A percentile compares a stretch with the other conserved stretches of the same genome.
These are phyloP conservation scores for Chaetomium tenue DNA, from an alignment of 495 filamentous ascomycete genomes.

Conservation along the genomic window DNA sequence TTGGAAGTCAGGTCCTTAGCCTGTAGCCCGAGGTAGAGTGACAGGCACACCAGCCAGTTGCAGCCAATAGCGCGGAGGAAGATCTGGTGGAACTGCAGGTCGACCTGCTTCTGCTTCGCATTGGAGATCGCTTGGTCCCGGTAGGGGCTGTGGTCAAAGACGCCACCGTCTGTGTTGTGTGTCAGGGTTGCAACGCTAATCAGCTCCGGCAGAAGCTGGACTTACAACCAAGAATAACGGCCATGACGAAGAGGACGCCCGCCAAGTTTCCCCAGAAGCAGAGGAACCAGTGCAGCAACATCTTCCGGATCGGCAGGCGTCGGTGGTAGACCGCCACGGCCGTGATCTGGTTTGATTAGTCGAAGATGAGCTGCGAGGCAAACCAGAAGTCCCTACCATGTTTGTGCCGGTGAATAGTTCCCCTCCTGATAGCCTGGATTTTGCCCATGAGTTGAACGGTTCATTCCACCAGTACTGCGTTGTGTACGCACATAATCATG, in stretches of 20 bases:
- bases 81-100: constrained; percentile 50
- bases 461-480: neutral
- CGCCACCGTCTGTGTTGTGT: constrained; percentile 49
- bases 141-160: constrained; percentile 55
- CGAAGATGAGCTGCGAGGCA: neutral
- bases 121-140: constrained; percentile 49
- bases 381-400: constrained; percentile 43
- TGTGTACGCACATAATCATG: constrained; percentile 29
- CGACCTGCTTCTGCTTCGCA: constrained; percentile 50
- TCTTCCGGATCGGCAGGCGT: constrained; percentile 48
- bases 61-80: constrained; percentile 61
- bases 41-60: constrained; percentile 65
- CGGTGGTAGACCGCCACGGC: constrained; percentile 55
- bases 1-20: constrained; percentile 57
- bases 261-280: constrained; percentile 60
- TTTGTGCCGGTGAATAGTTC: constrained; percentile 61
- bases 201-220: constrained; percentile 12
- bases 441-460: neutral
- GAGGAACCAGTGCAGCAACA: constrained; percentile 56
- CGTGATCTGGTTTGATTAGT: constrained; percentile 43
- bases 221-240: constrained; percentile 58
- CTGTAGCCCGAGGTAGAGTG: constrained; percentile 56
- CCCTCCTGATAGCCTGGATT: constrained; percentile 48
- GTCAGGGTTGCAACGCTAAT: neutral
- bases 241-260: constrained; percentile 38